Conservation (phyloP, 345 rosid genomes). For the Microcos paniculata region DNA sequence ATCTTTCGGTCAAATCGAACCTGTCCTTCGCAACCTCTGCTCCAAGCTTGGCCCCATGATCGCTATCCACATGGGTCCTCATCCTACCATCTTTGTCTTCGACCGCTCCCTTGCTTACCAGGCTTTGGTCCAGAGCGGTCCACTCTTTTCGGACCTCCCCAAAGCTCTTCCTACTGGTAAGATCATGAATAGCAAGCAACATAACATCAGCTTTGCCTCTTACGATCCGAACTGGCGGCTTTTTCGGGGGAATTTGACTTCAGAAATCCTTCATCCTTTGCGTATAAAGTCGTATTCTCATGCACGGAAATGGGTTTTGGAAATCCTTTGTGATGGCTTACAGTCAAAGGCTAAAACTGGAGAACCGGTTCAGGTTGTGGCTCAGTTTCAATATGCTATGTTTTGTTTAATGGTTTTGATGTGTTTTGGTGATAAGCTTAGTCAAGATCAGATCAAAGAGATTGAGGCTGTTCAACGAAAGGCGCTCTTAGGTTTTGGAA, state of each 20-base stretch:
- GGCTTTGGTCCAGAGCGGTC: conserved; percentile 43
- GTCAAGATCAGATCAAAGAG: conserved; percentile 29
- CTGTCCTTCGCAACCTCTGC: conserved; percentile 19
- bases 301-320: conserved; percentile 39
- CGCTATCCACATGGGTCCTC: conserved; percentile 37
- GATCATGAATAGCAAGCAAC: conserved; percentile 30
- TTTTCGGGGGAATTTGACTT: conserved; percentile 44
- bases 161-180: conserved; percentile 24
- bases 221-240: conserved; percentile 49
- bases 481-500: conserved; percentile 24
- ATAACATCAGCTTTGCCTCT: conserved; percentile 37
- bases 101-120: conserved; percentile 43
- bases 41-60: conserved; percentile 40
- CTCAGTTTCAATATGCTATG: conserved; percentile 35
- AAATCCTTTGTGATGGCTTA: conserved; percentile 27
- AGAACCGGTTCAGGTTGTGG: conserved; percentile 12
- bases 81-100: conserved; percentile 40
- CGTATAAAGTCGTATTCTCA: conserved; percentile 13
- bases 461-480: conserved; percentile 31
- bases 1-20: conserved; percentile 11
- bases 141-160: conserved; percentile 43
- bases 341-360: neutral
- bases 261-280: conserved; percentile 42
- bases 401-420: conserved; percentile 30
- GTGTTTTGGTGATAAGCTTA: conserved; percentile 37